Conservation (phyloP, 2,329 filamentous ascomycete species). For the Tolypocladium inflatum region DNA sequence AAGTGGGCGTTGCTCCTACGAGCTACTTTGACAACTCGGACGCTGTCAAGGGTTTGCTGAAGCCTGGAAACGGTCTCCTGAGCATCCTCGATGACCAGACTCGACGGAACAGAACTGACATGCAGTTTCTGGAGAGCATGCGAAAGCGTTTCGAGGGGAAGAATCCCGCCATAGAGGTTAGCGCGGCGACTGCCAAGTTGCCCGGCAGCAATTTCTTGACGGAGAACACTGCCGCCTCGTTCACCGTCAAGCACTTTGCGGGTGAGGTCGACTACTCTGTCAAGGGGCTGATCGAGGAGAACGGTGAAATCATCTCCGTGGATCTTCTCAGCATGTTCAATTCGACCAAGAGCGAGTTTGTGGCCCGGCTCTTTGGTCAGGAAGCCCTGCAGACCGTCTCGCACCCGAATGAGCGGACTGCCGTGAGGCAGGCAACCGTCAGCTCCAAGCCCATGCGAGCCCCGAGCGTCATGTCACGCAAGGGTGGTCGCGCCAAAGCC, state of each 20-base stretch:
- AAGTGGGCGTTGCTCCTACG: slow-evolving; percentile 80
- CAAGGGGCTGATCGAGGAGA: slow-evolving; percentile 83
- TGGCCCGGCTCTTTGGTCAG: slow-evolving; percentile 88
- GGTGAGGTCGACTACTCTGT: slow-evolving; percentile 93
- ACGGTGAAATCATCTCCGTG: slow-evolving; percentile 89
- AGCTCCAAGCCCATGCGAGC: slow-evolving; percentile 90
- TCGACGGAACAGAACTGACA: slow-evolving; percentile 75
- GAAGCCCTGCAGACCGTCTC: slow-evolving; percentile 85
- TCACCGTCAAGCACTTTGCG: slow-evolving; percentile 91
- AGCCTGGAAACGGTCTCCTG: slow-evolving; percentile 83
- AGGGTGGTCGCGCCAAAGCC: slow-evolving; percentile 39
- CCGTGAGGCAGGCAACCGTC: slow-evolving; percentile 92
- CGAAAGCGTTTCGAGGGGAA: slow-evolving; percentile 91
- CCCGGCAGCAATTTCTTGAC: slow-evolving; percentile 87
- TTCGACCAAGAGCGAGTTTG: slow-evolving; percentile 78
- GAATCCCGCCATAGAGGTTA: slow-evolving; percentile 79
- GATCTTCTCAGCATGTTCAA: slow-evolving; percentile 93
- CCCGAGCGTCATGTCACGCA: slow-evolving; percentile 84
- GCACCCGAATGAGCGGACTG: slow-evolving; percentile 83
- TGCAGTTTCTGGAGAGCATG: slow-evolving; percentile 82
- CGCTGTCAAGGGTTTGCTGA: slow-evolving; percentile 82
- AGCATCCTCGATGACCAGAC: slow-evolving; percentile 96
- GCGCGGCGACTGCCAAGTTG: slow-evolving; percentile 62
- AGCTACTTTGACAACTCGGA: slow-evolving; percentile 98
- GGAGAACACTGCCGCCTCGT: slow-evolving; percentile 68